A percentile compares a stretch with the other conserved stretches of the same genome.
phyloP scores from a whole-genome alignment of 257 asterid genomes.

The Plantago elongata region DNA sequence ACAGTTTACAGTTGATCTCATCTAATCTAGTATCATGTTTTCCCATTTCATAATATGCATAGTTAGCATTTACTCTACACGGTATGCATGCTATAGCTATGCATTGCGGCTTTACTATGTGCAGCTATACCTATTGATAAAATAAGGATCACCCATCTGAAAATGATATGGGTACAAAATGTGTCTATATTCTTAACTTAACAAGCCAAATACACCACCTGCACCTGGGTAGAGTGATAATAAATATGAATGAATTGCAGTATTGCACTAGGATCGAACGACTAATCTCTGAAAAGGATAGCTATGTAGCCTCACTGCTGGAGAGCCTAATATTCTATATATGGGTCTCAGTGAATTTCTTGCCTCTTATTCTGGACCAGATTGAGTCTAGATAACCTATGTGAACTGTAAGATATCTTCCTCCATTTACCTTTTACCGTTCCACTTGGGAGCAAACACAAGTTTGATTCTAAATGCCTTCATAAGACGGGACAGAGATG shows the following conservation, averaged over 20 bases:
- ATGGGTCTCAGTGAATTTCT: slow-evolving; percentile 25
- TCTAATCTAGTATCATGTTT: not conserved
- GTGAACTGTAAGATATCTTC: not conserved
- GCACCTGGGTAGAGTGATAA: not conserved
- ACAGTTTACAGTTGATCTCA: not conserved
- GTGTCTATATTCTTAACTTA: not conserved
- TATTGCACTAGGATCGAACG: slow-evolving; percentile 22
- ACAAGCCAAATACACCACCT: slow-evolving; percentile 10
- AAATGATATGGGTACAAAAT: no score
- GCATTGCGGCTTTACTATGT: no score
- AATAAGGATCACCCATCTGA: no score
- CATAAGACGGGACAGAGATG: slow-evolving; percentile 77
- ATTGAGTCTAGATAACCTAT: slow-evolving; percentile 1
- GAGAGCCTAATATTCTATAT: slow-evolving; percentile 19
- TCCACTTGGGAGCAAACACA: slow-evolving; percentile 12
- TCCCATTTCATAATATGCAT: no score
- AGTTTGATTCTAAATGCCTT: slow-evolving; percentile 42
- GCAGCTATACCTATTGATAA: no score
- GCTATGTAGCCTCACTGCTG: slow-evolving; percentile 20
- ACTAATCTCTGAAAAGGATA: slow-evolving; percentile 30
- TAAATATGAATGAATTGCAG: slow-evolving; percentile 32
- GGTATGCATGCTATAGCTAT: no score
- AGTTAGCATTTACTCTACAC: no score
- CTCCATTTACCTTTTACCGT: no score
- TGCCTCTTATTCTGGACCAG: slow-evolving; percentile 34